A percentile compares a stretch with the other conserved stretches of the same genome.
phyloP scores from a whole-genome alignment of 768 basidiomycete genomes.

The Mycena galopus region DNA sequence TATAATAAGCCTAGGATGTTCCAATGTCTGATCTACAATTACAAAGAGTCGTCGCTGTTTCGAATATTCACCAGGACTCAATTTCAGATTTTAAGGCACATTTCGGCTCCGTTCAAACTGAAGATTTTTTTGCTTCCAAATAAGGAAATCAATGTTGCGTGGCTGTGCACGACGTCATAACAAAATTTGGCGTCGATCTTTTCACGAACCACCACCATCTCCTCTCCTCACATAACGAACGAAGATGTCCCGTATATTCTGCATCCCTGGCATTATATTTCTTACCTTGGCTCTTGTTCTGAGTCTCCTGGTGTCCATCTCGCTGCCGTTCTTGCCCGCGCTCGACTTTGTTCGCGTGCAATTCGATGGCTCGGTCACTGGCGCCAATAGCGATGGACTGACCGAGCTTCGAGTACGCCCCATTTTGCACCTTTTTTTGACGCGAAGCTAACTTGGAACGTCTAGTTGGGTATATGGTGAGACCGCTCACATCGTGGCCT shows the following conservation, averaged over 20 bases:
- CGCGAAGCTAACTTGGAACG: slow-evolving; percentile 14
- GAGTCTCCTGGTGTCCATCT: slow-evolving; percentile 76
- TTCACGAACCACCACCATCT: not conserved
- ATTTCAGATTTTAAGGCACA: too few species aligned
- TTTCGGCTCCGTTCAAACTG: too few species aligned
- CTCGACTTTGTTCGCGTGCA: slow-evolving; percentile 76
- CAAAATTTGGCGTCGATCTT: not conserved
- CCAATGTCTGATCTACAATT: too few species aligned
- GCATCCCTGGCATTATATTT: slow-evolving; percentile 71
- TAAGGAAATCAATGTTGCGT: too few species aligned
- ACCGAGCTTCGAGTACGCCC: slow-evolving; percentile 68
- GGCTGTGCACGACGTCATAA: too few species aligned
- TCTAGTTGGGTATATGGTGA: slow-evolving; percentile 83
- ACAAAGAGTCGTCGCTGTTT: too few species aligned
- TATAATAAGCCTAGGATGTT: too few species aligned
- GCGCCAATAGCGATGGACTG: slow-evolving; percentile 47
- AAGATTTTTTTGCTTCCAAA: too few species aligned
- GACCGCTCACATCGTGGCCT: slow-evolving; percentile 33
- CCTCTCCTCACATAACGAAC: not conserved
- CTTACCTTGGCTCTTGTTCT: slow-evolving; percentile 74
- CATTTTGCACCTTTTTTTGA: not conserved
- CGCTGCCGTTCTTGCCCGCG: slow-evolving; percentile 75
- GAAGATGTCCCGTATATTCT: slow-evolving; percentile 64
- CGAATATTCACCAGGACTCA: too few species aligned
- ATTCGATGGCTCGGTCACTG: slow-evolving; percentile 54